Evolutionary conservation across 192 early-diverging fungal species (phyloP).

Genomic region (Umbelopsis ramanniana): DNA sequence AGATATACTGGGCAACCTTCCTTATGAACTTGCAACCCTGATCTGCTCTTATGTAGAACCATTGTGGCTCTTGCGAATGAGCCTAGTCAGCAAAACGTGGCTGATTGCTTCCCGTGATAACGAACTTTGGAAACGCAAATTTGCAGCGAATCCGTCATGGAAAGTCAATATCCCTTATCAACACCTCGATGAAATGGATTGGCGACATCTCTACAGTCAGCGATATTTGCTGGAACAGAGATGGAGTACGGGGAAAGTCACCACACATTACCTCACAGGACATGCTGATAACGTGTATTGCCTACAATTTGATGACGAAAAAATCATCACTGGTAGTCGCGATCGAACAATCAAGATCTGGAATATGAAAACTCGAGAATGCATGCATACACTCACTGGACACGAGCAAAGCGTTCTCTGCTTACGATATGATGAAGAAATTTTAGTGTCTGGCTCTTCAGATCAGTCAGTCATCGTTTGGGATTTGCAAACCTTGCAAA

Average conservation of each 20-base stretch:
- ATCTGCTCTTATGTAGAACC: conserved; percentile 69
- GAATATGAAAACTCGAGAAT: conserved; percentile 70
- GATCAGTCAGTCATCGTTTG: conserved; percentile 90
- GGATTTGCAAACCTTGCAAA: conserved; percentile 62
- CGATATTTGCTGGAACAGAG: conserved; percentile 64
- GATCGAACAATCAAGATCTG: conserved; percentile 86
- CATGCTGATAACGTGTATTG: conserved; percentile 93
- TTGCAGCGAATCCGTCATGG: conserved; percentile 58
- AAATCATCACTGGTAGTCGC: conserved; percentile 80
- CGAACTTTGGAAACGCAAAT: conserved; percentile 74
- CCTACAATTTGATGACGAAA: conserved; percentile 82
- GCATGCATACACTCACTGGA: conserved; percentile 66
- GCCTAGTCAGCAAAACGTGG: conserved; percentile 72
- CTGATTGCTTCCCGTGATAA: conserved; percentile 68
- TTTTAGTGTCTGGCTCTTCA: conserved; percentile 87
- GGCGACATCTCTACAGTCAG: conserved; percentile 77
- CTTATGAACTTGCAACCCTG: conserved; percentile 72
- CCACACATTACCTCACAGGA: conserved; percentile 65
- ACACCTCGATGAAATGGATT: conserved; percentile 49
- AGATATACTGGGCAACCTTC: conserved; percentile 70
- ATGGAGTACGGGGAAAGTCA: conserved; percentile 58
- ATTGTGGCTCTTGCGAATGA: conserved; percentile 62
- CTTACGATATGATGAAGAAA: conserved; percentile 82
- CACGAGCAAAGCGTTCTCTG: conserved; percentile 80
- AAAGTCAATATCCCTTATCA: conserved; percentile 35